Conservation (phyloP, 2,329 filamentous ascomycete genomes). For the Sclerotinia minor region DNA sequence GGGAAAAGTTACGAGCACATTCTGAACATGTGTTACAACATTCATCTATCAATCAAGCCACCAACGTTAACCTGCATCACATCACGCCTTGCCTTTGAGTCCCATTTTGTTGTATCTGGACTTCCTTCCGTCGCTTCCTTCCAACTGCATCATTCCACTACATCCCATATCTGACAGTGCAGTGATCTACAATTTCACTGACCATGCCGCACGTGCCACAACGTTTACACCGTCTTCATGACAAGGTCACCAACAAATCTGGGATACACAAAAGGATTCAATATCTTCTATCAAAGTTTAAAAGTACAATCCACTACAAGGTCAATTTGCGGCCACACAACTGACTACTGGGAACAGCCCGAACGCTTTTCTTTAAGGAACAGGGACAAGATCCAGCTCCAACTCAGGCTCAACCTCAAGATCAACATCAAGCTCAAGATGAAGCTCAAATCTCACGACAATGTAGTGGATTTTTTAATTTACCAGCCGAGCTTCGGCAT, state of each 20-base stretch:
- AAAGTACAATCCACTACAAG: constrained; percentile 12
- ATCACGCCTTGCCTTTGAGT: not conserved
- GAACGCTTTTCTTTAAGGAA: not conserved
- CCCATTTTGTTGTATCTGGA: not conserved
- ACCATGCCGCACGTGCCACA: constrained; percentile 22
- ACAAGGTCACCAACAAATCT: constrained; percentile 12
- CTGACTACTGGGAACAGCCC: constrained; percentile 15
- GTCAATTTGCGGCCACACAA: constrained; percentile 12
- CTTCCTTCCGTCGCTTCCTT: not conserved
- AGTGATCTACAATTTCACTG: constrained; percentile 14
- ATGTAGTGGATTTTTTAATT: constrained; percentile 17
- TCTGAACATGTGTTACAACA: constrained; percentile 9
- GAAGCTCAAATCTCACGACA: constrained; percentile 3
- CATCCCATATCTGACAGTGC: constrained; percentile 6
- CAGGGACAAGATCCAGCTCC: not conserved
- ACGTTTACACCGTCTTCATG: constrained; percentile 7
- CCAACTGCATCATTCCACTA: not conserved
- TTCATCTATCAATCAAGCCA: too few relatives aligned
- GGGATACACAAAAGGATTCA: constrained; percentile 13
- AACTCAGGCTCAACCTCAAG: too few relatives aligned
- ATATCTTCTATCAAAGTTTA: constrained; percentile 15
- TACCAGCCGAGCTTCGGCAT: constrained; percentile 20
- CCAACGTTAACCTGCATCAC: too few relatives aligned
- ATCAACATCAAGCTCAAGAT: not conserved
- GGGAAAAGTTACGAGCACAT: not conserved